phyloP scores from a whole-genome alignment of 306 rosid species.

The Lathyrus aphaca region DNA sequence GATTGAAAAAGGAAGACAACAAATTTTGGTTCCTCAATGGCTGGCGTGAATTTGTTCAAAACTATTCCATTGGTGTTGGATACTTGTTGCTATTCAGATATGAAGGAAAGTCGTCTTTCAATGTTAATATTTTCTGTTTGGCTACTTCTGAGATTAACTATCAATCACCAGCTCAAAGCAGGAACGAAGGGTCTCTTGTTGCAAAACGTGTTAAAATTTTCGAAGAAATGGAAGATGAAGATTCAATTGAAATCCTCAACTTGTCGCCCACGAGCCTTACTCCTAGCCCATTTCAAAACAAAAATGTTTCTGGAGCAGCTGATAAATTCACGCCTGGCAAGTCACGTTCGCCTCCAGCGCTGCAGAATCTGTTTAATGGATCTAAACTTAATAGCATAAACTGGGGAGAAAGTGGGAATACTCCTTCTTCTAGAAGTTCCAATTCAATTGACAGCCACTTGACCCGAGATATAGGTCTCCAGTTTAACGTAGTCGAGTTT shows the following conservation, averaged over 20 bases:
- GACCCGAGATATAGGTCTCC: constrained; percentile 65
- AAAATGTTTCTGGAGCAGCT: constrained; percentile 49
- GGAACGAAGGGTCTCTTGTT: constrained; percentile 53
- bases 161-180: constrained; percentile 48
- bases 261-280: constrained; percentile 42
- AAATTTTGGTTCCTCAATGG: constrained; percentile 75
- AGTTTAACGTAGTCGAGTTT: constrained; percentile 69
- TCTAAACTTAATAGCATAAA: constrained; percentile 61
- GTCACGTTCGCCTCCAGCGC: constrained; percentile 56
- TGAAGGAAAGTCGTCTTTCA: constrained; percentile 76
- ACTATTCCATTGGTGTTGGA: constrained; percentile 69
- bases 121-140: constrained; percentile 68
- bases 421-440: constrained; percentile 50
- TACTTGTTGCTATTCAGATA: constrained; percentile 79
- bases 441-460: constrained; percentile 51
- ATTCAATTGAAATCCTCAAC: constrained; percentile 54
- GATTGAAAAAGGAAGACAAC: constrained; percentile 68
- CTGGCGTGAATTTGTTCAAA: constrained; percentile 81
- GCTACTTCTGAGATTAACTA: constrained; percentile 79
- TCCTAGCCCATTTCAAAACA: constrained; percentile 52
- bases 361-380: constrained; percentile 80
- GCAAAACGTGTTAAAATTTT: constrained; percentile 53
- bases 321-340: constrained; percentile 51
- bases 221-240: constrained; percentile 89
- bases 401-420: constrained; percentile 65